Base-by-base conservation (phyloP, 805 yeast species). In the Wickerhamiella domercqiae region DNA sequence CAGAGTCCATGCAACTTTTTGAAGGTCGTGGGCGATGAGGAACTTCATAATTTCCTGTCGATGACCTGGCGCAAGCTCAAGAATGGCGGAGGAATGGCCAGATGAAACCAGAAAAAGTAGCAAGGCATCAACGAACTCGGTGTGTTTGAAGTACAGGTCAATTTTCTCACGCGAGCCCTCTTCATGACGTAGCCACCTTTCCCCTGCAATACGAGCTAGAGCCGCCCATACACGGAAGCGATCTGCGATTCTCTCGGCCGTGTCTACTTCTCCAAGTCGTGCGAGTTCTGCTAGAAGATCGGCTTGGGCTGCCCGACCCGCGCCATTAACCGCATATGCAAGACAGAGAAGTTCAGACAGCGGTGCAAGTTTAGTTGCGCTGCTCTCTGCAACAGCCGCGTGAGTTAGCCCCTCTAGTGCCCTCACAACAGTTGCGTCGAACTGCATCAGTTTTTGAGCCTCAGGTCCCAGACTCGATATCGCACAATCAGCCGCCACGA, bases 141-240 rank as follows among this genome's bases (percentile, higher is more conserved):
- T 15, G 14, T 17, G 13, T n/a, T 17, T 21, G 5, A 13, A 13
- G 5, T 17, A 13, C n/a, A 14, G 18, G 9, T 30, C 33, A n/a
- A 9, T 30, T 15, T 30, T n/a, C n/a, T 30, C 21, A 5, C 13
- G 13, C 5, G 21, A 30, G 21, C n/a, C 17, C 21, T 32, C 40
- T 11, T n/a, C n/a, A 6, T 21, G 34, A 7, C 11, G 19, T 2
- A 39, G 37, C 46, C 70, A 59, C 37, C 62, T 64, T 28, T 61
- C 61, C n/a, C 66, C 71, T 5, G 71, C 53, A 6, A 71, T 58
- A 36, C 64, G 70, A 0, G 76, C 77, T 20, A 84, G 56, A 1
- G 86, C 72, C 24, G 69, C 60, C 47, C 76, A 66, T 51, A 84
- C 93, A 14, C 60, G 54, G 54, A 75, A 78, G 19, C 64, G 60